Conservation (phyloP, 257 asterid species). For the Ilex aquifolium region DNA sequence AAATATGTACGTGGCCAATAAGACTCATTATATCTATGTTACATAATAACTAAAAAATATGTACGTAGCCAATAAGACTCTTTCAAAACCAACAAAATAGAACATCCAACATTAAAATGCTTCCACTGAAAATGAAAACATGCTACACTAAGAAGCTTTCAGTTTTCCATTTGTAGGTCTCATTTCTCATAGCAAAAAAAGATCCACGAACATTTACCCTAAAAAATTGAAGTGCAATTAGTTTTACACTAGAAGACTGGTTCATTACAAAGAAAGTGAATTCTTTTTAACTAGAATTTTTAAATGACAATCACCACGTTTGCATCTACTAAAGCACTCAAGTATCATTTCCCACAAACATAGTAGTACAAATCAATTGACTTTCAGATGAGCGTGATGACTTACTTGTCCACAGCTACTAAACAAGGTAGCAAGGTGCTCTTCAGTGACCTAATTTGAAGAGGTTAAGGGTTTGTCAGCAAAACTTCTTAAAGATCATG, state of each 20-base stretch:
- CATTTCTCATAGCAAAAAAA: too few relatives aligned
- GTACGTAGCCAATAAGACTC: too few relatives aligned
- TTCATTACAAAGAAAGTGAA: not conserved
- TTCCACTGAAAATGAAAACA: too few relatives aligned
- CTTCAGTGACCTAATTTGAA: slow-evolving; percentile 26
- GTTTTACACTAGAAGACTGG: not conserved
- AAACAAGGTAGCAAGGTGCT: not conserved
- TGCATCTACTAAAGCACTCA: not conserved
- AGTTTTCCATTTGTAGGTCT: too few relatives aligned
- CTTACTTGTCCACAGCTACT: slow-evolving; percentile 4
- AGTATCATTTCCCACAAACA: not conserved
- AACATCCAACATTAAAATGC: too few relatives aligned
- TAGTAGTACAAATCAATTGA: not conserved
- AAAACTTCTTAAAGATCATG: too few relatives aligned
- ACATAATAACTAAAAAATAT: too few relatives aligned
- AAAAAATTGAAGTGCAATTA: not conserved
- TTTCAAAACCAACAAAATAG: too few relatives aligned
- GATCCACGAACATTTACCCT: too few relatives aligned
- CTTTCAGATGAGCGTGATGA: not conserved
- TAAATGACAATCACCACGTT: not conserved
- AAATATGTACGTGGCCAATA: too few relatives aligned
- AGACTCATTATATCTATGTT: too few relatives aligned
- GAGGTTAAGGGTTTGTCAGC: slow-evolving; percentile 3
- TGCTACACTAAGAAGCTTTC: too few relatives aligned
- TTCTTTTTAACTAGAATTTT: not conserved